Percentiles rank a stretch among this genome's conserved stretches.
Conservation (phyloP, 805 yeast genomes). For the Starmerella stellata region DNA sequence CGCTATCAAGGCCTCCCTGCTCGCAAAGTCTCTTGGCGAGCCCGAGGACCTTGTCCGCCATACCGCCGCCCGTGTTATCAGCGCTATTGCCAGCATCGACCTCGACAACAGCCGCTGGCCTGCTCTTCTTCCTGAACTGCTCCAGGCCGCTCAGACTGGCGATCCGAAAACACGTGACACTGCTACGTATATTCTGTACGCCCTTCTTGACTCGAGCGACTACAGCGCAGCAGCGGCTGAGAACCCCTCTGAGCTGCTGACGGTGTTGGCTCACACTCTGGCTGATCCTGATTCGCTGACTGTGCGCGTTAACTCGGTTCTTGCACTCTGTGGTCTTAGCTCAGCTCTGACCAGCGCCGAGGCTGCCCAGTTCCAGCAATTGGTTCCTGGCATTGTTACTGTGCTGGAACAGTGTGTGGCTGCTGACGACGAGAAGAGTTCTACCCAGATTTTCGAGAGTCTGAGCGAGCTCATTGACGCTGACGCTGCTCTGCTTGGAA, state of each 20-base stretch:
- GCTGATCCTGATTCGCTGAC: constrained; percentile 42
- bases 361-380: constrained; percentile 32
- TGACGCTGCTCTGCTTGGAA: constrained; percentile 65
- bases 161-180: constrained; percentile 53
- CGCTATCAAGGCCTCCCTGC: constrained; percentile 47
- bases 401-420: constrained; percentile 60
- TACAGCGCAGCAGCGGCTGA: constrained; percentile 13
- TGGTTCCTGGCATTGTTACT: constrained; percentile 64
- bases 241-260: constrained; percentile 43
- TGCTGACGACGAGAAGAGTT: constrained; percentile 51
- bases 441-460: constrained; percentile 62
- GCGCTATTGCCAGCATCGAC: constrained; percentile 68
- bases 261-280: constrained; percentile 52
- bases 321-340: constrained; percentile 66
- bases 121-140: constrained; percentile 51
- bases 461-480: constrained; percentile 61
- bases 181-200: constrained; percentile 59
- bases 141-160: constrained; percentile 43
- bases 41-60: constrained; percentile 58
- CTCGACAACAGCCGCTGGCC: constrained; percentile 56
- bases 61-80: constrained; percentile 71
- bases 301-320: constrained; percentile 65
- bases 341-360: constrained; percentile 32
- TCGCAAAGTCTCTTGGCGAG: constrained; percentile 50
- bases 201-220: constrained; percentile 42